These are phyloP conservation scores for Euclidium syriacum DNA, from an alignment of 345 rosid genomes.

Conservation along the genomic window DNA sequence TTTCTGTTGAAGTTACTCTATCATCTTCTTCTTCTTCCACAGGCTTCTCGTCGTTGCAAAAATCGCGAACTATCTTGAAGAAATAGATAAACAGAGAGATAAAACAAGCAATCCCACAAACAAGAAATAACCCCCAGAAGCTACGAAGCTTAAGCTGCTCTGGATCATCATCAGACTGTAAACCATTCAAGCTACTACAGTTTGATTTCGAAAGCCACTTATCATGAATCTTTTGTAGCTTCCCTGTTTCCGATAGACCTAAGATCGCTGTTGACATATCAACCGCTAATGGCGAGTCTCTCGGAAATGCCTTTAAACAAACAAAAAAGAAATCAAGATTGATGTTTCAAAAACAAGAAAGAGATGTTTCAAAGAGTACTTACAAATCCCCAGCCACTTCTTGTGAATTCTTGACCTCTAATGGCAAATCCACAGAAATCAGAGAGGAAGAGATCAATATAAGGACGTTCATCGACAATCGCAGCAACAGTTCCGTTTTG, in stretches of 20 bases:
- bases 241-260: conserved; percentile 67
- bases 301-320: conserved; percentile 61
- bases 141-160: conserved; percentile 66
- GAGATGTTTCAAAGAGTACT: conserved; percentile 31
- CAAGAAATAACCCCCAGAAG: conserved; percentile 82
- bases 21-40: conserved; percentile 37
- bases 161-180: conserved; percentile 32
- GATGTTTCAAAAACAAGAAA: neutral
- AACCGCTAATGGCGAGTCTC: conserved; percentile 78
- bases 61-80: conserved; percentile 43
- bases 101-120: conserved; percentile 60
- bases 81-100: conserved; percentile 60
- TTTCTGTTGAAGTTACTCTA: conserved; percentile 24
- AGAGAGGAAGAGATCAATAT: conserved; percentile 70
- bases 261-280: conserved; percentile 93
- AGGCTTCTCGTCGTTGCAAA: conserved; percentile 26
- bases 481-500: conserved; percentile 72
- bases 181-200: conserved; percentile 36
- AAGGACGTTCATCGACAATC: conserved; percentile 72
- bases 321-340: conserved; percentile 1
- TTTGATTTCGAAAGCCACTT: conserved; percentile 52
- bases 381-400: conserved; percentile 90
- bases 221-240: conserved; percentile 72
- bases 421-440: conserved; percentile 62
- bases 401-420: conserved; percentile 81